phyloP scores from a whole-genome alignment of 169 alveolate genomes.

The Plasmodium relictum region DNA sequence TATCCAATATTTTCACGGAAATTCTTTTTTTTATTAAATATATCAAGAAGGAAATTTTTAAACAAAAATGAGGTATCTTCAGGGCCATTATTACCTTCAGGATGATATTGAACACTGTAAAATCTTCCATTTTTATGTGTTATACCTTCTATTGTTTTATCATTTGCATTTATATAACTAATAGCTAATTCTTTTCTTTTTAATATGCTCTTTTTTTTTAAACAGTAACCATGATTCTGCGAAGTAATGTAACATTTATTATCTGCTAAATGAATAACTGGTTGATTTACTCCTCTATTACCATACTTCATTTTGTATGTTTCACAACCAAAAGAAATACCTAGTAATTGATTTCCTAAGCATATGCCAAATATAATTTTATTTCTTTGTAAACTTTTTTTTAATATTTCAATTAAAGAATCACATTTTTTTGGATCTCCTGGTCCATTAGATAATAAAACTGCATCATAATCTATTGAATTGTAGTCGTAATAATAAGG shows the following conservation, averaged over 20 bases:
- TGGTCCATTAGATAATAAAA: slow-evolving; percentile 91
- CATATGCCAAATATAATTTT: slow-evolving; percentile 91
- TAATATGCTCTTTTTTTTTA: slow-evolving; percentile 75
- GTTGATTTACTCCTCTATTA: slow-evolving; percentile 92
- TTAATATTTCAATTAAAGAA: slow-evolving; percentile 80
- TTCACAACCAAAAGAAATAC: slow-evolving; percentile 90
- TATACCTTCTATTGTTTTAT: slow-evolving; percentile 89
- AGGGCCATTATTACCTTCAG: slow-evolving; percentile 92
- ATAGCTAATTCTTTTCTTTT: slow-evolving; percentile 77
- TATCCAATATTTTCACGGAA: slow-evolving; percentile 77
- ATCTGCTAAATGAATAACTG: slow-evolving; percentile 89
- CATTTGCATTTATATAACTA: slow-evolving; percentile 90
- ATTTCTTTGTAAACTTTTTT: slow-evolving; percentile 79
- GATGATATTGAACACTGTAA: slow-evolving; percentile 91
- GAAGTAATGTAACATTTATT: slow-evolving; percentile 90
- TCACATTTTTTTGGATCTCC: slow-evolving; percentile 88
- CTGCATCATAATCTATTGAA: slow-evolving; percentile 88
- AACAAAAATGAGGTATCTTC: slow-evolving; percentile 90
- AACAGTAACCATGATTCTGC: slow-evolving; percentile 91
- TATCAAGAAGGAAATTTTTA: slow-evolving; percentile 83
- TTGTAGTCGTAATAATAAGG: slow-evolving; percentile 86
- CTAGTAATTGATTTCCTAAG: slow-evolving; percentile 91
- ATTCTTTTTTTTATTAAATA: slow-evolving; percentile 76
- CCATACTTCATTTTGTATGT: slow-evolving; percentile 91
- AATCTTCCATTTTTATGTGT: slow-evolving; percentile 86